Evolutionary conservation across 2,329 filamentous ascomycete genomes (phyloP).

Genomic region (Sporothrix sp.): DNA sequence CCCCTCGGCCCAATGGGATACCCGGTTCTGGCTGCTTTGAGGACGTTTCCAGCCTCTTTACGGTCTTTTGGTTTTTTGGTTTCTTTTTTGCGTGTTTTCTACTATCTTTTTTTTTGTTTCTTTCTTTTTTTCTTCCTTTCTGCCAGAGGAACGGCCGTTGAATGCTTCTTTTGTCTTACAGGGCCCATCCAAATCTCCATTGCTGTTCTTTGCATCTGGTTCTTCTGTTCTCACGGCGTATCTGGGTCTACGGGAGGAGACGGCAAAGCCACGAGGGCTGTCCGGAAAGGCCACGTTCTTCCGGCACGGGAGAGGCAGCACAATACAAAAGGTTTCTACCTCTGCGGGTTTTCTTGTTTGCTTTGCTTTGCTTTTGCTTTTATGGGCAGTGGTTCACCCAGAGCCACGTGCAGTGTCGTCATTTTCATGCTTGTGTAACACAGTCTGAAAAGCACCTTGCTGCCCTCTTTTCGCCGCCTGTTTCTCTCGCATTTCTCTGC

Average conservation of each 20-base stretch:
- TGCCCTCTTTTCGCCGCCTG: not conserved
- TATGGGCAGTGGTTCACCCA: too few species aligned
- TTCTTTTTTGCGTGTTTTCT: not conserved
- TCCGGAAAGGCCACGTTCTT: not conserved
- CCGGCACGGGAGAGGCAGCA: not conserved
- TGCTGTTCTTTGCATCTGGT: not conserved
- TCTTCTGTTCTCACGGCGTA: constrained; percentile 5
- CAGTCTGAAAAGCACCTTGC: not conserved
- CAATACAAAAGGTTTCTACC: constrained; percentile 6
- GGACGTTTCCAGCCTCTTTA: not conserved
- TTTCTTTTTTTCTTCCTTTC: not conserved
- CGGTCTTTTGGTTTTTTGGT: not conserved
- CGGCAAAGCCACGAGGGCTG: not conserved
- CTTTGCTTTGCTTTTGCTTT: not conserved
- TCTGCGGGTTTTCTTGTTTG: not conserved
- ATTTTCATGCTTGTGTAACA: not conserved
- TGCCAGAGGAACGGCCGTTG: not conserved
- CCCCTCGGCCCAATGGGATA: too few species aligned
- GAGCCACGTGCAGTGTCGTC: not conserved
- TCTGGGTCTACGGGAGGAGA: not conserved
- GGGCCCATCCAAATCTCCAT: too few species aligned
- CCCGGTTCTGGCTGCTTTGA: not conserved
- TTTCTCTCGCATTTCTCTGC: not conserved
- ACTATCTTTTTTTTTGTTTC: not conserved
- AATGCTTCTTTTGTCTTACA: too few species aligned